These are phyloP conservation scores for Fusarium sp. DNA, from an alignment of 2,329 filamentous ascomycete species.

Conservation along the genomic window DNA sequence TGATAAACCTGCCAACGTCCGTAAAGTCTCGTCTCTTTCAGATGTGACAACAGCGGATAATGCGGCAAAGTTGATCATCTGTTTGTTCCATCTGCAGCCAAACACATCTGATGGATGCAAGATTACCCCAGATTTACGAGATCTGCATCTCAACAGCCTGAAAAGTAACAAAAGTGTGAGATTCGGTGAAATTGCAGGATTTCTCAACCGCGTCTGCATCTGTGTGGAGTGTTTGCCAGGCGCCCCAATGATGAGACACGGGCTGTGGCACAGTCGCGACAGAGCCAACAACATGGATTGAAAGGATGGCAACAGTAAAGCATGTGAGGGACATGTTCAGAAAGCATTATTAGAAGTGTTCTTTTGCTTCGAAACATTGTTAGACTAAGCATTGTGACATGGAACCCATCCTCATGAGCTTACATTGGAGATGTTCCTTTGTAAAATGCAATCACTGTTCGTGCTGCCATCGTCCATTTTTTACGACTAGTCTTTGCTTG, in stretches of 20 bases:
- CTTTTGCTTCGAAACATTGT: no score
- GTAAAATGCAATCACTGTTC: no score
- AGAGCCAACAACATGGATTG: background rate
- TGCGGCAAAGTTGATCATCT: background rate
- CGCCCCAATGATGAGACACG: background rate
- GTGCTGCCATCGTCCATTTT: no score
- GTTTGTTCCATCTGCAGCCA: no score
- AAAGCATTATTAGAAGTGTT: no score
- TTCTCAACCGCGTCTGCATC: background rate
- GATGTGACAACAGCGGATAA: background rate
- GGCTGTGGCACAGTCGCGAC: background rate
- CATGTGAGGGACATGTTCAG: rapidly evolving
- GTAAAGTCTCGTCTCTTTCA: background rate
- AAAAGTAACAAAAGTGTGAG: background rate
- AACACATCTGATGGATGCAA: background rate
- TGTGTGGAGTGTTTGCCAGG: background rate
- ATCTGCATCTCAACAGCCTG: background rate
- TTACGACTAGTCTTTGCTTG: no score
- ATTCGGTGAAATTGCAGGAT: background rate
- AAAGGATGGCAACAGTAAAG: background rate
- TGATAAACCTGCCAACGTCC: background rate
- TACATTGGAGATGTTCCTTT: no score
- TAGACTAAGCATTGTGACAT: no score
- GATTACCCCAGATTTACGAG: background rate
- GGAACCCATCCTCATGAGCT: no score